Base-by-base conservation (phyloP, 2,329 filamentous ascomycete genomes). In the Cryphonectria japonica region DNA sequence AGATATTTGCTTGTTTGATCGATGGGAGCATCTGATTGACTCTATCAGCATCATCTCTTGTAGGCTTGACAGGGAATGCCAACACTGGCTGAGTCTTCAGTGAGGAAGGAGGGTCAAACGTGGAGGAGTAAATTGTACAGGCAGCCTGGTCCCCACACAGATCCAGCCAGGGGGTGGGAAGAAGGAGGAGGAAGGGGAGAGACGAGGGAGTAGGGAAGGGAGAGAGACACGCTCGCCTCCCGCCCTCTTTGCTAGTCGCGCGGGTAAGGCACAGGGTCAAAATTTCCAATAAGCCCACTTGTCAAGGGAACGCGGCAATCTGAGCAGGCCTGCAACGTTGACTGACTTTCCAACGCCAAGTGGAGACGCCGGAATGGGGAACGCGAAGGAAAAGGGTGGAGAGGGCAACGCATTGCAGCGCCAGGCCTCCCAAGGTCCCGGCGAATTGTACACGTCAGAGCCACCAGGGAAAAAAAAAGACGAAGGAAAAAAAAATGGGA, bases 381-480 rank as follows among this genome's bases (percentile, higher is more conserved):
- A 60, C 61, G 19, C 67, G 39, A 32, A 61, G 54, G 60, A 50
- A 57, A 52, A 50, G 54, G 64, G 52, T 26, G 71, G 57, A 46
- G 52, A 52, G 59, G 22, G 26, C 54, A 59, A 19, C 8, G 54
- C n/a, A 59, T 26, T 59, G 26, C 54, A n/a, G 46, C 19, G 46
- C 46, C 46, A 50, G 46, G 46, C 46, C 46, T 11, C 46, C 46
- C 46, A 50, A 50, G 11, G 19, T 39, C 2, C 34, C 39, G 59
- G 16, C 32, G 22, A 34, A 7, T 60, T 34, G 63, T 76, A 77
- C 76, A 78, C 76, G 75, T 78, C 76, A 78, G 76, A 76, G 76
- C 67, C 74, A 74, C 73, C 26, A 75, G 26, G 26, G 26, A 26
- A 26, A 26, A 26, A n/a, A 34, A 22, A 60, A 3, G 6, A 61